Evolutionary conservation across 371 early-diverging fungal genomes (phyloP), one percentile per base, ranked within the genome.

Genomic region (Rhizopus microsporus): DNA sequence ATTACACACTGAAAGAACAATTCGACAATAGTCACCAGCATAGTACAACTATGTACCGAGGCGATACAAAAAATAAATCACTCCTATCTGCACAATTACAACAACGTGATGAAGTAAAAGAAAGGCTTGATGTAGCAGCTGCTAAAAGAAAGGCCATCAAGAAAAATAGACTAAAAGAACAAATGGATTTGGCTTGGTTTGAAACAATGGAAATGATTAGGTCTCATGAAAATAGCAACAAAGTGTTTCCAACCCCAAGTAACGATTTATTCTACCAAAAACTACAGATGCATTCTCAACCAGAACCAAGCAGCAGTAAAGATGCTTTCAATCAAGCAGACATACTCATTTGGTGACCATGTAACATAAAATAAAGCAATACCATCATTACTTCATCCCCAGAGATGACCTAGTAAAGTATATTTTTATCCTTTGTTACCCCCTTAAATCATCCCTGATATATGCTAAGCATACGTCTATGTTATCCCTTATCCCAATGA

Each of bases 101-200:
- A 17, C 15, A 39, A 12, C 52, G 37, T 1, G 52, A 52, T 39
- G 37, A 17, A 37, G 50, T 57, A 5, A n/a, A 39, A 32, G 49
- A 57, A 33, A 53, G 39, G 8, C 42, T 60, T 29, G 54, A 53
- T 15, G 12, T 47, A 16, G 60, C 60, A 10, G 60, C 60, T 17
- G 60, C 54, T 6, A 45, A 54, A 29, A 40, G 60, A 10, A 60
- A 60, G 13, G 38, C 42, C 12, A 60, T 60, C 4, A 54, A 49
- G 31, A 32, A 47, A 33, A 40, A 32, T 35, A 30, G 54, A 16
- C 37, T 54, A 34, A 54, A 47, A 33, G 60, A 60, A 49, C 60
- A 60, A n/a, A 47, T 39, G 34, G 55, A 60, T 9, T 16, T 40
- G 7, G 55, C 55, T 30, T 48, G 47, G 42, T 43, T 53, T 31